These are phyloP conservation scores for Porodaedalea pini DNA, from an alignment of 1,284 basidiomycete genomes.

Conservation along the genomic window DNA sequence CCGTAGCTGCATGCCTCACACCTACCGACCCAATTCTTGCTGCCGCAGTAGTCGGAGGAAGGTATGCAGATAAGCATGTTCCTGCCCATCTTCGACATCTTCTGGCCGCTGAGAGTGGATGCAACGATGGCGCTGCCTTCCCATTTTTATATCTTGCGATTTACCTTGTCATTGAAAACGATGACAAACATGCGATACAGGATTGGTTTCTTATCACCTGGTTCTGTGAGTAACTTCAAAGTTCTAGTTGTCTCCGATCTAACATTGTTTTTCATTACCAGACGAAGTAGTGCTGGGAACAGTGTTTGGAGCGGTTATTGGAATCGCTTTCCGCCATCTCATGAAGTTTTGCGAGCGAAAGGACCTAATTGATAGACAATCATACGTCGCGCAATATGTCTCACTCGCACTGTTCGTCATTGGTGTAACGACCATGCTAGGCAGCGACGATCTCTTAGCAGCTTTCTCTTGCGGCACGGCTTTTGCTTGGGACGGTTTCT, in stretches of 20 bases:
- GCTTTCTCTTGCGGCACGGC: constrained; percentile 95
- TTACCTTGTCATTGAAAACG: constrained; percentile 76
- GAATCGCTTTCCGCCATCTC: constrained; percentile 82
- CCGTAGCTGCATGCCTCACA: constrained; percentile 90
- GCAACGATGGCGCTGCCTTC: constrained; percentile 94
- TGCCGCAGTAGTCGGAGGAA: constrained; percentile 90
- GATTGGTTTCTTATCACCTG: constrained; percentile 85
- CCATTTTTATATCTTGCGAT: constrained; percentile 94
- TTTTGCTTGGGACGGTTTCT: constrained; percentile 99
- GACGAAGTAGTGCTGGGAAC: constrained; percentile 85
- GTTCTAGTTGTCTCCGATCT: constrained; percentile 6
- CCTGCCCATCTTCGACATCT: constrained; percentile 91
- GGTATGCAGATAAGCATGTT: constrained; percentile 98
- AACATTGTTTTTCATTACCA: constrained; percentile 24
- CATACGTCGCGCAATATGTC: constrained; percentile 78
- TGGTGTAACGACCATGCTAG: constrained; percentile 80
- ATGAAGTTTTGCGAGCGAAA: constrained; percentile 94
- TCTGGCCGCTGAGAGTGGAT: constrained; percentile 88
- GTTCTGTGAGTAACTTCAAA: constrained; percentile 58
- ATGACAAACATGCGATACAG: constrained; percentile 63
- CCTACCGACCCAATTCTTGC: constrained; percentile 95
- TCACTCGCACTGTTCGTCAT: constrained; percentile 79
- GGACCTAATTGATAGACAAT: constrained; percentile 93
- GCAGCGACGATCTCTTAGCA: constrained; percentile 91
- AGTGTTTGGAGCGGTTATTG: constrained; percentile 76